Percentiles rank a stretch among this genome's conserved stretches.
phyloP scores from a whole-genome alignment of 768 basidiomycete species.

The Xerocomellus intermedius region DNA sequence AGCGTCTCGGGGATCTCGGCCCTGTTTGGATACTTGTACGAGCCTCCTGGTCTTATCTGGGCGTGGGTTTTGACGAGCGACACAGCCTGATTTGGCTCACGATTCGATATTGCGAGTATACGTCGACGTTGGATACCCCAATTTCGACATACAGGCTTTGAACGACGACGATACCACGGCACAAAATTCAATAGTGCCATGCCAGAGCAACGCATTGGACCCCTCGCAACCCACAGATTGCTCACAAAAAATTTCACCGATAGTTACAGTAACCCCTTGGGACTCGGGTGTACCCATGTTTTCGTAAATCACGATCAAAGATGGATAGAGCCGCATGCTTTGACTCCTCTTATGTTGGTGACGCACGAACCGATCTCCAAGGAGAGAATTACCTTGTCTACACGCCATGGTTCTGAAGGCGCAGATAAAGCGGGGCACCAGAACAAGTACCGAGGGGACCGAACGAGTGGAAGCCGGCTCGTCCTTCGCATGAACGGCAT shows the following conservation, averaged over 20 bases:
- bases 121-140: slow-evolving; percentile 54
- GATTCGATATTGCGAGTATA: slow-evolving; percentile 56
- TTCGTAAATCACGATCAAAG: not conserved
- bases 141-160: slow-evolving; percentile 1
- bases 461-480: not conserved
- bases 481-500: not conserved
- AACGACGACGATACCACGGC: not conserved
- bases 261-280: not conserved
- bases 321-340: not conserved
- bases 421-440: not conserved
- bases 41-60: not conserved
- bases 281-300: not conserved
- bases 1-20: slow-evolving; percentile 43
- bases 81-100: slow-evolving; percentile 50
- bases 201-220: not conserved
- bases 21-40: slow-evolving; percentile 55
- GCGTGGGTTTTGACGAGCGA: not conserved
- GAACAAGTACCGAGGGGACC: not conserved
- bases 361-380: not conserved
- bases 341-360: not conserved
- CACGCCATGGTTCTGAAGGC: not conserved
- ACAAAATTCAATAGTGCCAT: not conserved
- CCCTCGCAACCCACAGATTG: not conserved
- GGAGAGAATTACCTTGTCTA: too few species aligned
- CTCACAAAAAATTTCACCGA: too few species aligned